Evolutionary conservation across 139 green algal species (phyloP), one percentile per base, ranked within the genome.

Genomic region (Micractinium sp.): DNA sequence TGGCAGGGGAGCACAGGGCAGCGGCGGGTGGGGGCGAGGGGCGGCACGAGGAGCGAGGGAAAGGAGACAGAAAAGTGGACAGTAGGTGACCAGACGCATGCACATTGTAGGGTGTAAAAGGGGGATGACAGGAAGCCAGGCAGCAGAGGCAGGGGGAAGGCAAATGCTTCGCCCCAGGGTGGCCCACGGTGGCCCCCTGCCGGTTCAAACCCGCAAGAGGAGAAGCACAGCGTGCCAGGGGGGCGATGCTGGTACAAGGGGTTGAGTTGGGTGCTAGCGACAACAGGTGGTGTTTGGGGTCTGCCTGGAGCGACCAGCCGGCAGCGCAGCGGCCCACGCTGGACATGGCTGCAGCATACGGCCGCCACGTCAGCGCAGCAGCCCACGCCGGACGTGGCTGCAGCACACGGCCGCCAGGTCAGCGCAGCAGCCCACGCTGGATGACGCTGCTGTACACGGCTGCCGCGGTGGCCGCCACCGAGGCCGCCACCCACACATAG

Each of bases 401-500:
- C 80, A 91, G 85, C 94, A 96, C 36, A 82, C 88, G 20, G 94
- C 94, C n/a, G 95, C 85, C 13, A 56, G 7, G 47, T 86, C 81
- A 86, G 31, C 81, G 81, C 60, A 87, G n/a, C 9, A 81, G 41
- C 41, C 85, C 85, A 3, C 85, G 73, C 47, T 82, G 47, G 47
- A 88, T 47, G 14, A 60, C 82, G 47, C 31, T 85, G 35, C 81
- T 90, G 85, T 95, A 96, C 36, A 82, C 88, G 15, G 94, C 94
- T n/a, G 95, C 85, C 13, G 71, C 85, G 12, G 92, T 66, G 4
- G 71, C 88, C 31, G 95, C 22, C 18, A 93, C 73, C 13, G 85
- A 69, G 14, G 79, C 86, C 18, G 93, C 95, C 35, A 86, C 92
- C 88, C 81, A 91, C 1, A 97, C 92, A 61, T 97, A 97, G 14